Conservation (phyloP, 805 yeast species). For the Candida jianshihensis region DNA sequence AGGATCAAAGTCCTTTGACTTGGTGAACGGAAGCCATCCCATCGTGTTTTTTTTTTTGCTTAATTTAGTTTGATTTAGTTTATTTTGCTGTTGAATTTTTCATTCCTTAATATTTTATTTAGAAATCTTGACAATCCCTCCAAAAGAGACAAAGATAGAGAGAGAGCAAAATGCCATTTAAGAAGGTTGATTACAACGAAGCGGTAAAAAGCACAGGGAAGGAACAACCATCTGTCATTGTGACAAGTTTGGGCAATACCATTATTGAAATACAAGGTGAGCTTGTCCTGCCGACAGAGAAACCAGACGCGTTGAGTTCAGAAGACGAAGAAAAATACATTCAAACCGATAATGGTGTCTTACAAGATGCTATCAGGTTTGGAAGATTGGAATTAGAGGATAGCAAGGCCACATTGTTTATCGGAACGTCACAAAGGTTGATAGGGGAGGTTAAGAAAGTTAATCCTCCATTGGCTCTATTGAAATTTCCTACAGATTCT, state of each 20-base stretch:
- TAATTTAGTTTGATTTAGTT: no score
- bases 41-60: neutral
- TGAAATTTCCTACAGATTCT: conserved; percentile 35
- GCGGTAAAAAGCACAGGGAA: neutral
- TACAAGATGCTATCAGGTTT: conserved; percentile 38
- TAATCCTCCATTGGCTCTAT: conserved; percentile 58
- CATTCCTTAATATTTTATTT: neutral
- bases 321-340: conserved; percentile 31
- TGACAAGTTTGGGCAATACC: conserved; percentile 53
- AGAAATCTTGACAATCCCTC: neutral
- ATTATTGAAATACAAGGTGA: conserved; percentile 73
- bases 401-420: conserved; percentile 46
- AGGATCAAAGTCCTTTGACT: conserved; percentile 29
- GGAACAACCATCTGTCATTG: conserved; percentile 17
- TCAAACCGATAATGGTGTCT: conserved; percentile 20
- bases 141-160: neutral
- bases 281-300: conserved; percentile 39
- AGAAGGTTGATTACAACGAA: conserved; percentile 7
- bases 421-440: conserved; percentile 66
- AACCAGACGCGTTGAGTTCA: conserved; percentile 26
- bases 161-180: conserved; percentile 9
- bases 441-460: conserved; percentile 53
- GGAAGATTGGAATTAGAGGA: conserved; percentile 43
- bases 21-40: conserved; percentile 6
- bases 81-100: no score